Evolutionary conservation across 2,329 filamentous ascomycete genomes (phyloP).

Genomic region (Penicillium italicum): DNA sequence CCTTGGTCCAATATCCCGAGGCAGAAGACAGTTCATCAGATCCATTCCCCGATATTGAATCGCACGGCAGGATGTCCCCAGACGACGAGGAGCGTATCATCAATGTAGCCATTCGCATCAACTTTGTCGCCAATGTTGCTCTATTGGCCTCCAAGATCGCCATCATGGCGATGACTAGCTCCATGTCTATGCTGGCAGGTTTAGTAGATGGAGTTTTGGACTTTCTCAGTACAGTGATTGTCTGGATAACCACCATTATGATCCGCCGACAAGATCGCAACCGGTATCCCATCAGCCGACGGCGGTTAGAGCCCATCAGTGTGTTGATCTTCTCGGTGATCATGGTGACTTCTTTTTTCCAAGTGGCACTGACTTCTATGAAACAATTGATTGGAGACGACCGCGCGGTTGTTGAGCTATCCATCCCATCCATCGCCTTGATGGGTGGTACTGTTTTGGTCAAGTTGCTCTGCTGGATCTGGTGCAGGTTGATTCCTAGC

Average conservation of each 20-base stretch:
- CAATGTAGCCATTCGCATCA: constrained; percentile 82
- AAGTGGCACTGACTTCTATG: constrained; percentile 59
- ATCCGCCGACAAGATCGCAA: constrained; percentile 59
- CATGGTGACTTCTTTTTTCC: constrained; percentile 64
- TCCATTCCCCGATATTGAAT: constrained; percentile 43
- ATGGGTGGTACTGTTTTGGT: constrained; percentile 79
- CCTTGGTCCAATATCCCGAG: constrained; percentile 42
- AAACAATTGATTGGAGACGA: constrained; percentile 56
- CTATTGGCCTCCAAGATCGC: constrained; percentile 72
- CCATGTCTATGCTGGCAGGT: constrained; percentile 62
- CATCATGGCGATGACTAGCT: constrained; percentile 72
- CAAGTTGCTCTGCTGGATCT: constrained; percentile 79
- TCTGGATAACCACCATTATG: constrained; percentile 58
- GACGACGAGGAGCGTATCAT: constrained; percentile 74
- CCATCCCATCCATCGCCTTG: constrained; percentile 68
- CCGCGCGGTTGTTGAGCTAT: constrained; percentile 68
- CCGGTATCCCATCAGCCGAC: constrained; percentile 62
- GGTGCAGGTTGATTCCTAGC: constrained; percentile 82
- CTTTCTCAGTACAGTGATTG: constrained; percentile 61
- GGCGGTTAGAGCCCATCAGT: constrained; percentile 61
- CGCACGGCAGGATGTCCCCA: constrained; percentile 46
- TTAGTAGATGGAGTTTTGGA: constrained; percentile 65
- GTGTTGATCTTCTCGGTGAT: constrained; percentile 64
- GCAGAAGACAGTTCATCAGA: constrained; percentile 56
- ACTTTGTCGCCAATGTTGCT: constrained; percentile 71